Conservation (phyloP, 2,329 filamentous ascomycete genomes). For the Aspergillus tanneri region DNA sequence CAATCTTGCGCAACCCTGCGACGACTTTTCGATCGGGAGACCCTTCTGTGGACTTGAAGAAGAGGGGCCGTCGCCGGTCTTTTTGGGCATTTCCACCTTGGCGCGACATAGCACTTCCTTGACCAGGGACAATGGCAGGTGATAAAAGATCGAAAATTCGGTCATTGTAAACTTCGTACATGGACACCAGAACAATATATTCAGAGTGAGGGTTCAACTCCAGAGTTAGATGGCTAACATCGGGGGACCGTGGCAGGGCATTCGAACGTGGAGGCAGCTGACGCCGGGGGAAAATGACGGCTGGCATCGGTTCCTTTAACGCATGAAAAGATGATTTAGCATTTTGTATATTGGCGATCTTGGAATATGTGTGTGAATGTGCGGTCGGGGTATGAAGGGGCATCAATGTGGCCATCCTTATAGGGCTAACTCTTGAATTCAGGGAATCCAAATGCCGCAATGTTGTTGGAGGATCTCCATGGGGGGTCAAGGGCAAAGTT, state of each 20-base stretch:
- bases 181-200: constrained; percentile 86
- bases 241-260: constrained; percentile 70
- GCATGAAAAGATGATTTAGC: constrained; percentile 41
- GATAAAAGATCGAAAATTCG: constrained; percentile 91
- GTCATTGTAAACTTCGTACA: constrained; percentile 99
- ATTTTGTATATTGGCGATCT: constrained; percentile 23
- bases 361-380: constrained; percentile 25
- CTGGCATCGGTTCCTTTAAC: constrained; percentile 57
- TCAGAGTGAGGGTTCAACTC: constrained; percentile 68
- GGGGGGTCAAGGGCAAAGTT: constrained; percentile 10
- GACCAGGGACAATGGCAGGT: constrained; percentile 46
- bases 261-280: constrained; percentile 67
- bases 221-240: constrained; percentile 69
- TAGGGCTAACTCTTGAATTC: constrained; percentile 4
- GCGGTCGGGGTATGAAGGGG: constrained; percentile 17
- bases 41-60: constrained; percentile 89
- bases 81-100: constrained; percentile 56
- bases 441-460: constrained; percentile 8
- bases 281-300: constrained; percentile 56
- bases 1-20: constrained; percentile 83
- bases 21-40: constrained; percentile 93
- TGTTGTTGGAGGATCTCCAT: constrained; percentile 1
- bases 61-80: constrained; percentile 73
- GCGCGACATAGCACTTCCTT: constrained; percentile 39
- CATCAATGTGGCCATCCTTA: constrained; percentile 17